phyloP scores from a whole-genome alignment of 768 basidiomycete genomes.

The Hydnomerulius pinastri region DNA sequence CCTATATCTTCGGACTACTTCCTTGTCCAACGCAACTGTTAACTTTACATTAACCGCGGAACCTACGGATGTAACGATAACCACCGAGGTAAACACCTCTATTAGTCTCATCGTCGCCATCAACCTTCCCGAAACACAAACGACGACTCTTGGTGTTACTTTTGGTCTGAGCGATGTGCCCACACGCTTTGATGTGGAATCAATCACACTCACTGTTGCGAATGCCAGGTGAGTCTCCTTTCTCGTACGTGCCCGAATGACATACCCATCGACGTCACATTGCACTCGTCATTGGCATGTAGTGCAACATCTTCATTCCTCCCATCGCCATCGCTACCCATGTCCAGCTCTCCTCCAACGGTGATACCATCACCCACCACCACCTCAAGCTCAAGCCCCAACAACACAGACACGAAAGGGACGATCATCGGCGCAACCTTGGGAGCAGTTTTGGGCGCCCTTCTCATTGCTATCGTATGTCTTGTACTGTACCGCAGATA shows the following conservation, averaged over 20 bases:
- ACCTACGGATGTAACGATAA: slow-evolving; percentile 37
- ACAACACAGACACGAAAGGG: slow-evolving; percentile 2
- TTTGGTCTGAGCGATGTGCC: slow-evolving; percentile 31
- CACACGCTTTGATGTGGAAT: slow-evolving; percentile 40
- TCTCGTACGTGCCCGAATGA: not conserved
- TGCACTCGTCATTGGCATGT: no score
- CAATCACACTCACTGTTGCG: slow-evolving; percentile 39
- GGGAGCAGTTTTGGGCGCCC: slow-evolving; percentile 9
- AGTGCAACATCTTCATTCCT: slow-evolving; percentile 31
- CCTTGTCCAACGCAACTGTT: slow-evolving; percentile 50
- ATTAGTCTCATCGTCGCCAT: slow-evolving; percentile 40
- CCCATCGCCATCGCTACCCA: slow-evolving; percentile 24
- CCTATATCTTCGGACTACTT: slow-evolving; percentile 44
- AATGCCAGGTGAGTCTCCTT: slow-evolving; percentile 36
- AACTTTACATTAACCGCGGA: slow-evolving; percentile 51
- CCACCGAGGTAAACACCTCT: slow-evolving; percentile 42
- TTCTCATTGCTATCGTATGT: slow-evolving; percentile 12
- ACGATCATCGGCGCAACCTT: slow-evolving; percentile 18
- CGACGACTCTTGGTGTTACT: slow-evolving; percentile 45
- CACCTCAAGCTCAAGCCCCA: slow-evolving; percentile 7
- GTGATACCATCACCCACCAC: slow-evolving; percentile 3
- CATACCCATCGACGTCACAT: no score
- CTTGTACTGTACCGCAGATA: slow-evolving; percentile 11
- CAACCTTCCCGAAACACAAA: slow-evolving; percentile 39
- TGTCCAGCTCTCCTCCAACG: slow-evolving; percentile 24